These are phyloP conservation scores for Blastocystis sp. DNA, from an alignment of 352 stramenopile genomes.

Conservation along the genomic window DNA sequence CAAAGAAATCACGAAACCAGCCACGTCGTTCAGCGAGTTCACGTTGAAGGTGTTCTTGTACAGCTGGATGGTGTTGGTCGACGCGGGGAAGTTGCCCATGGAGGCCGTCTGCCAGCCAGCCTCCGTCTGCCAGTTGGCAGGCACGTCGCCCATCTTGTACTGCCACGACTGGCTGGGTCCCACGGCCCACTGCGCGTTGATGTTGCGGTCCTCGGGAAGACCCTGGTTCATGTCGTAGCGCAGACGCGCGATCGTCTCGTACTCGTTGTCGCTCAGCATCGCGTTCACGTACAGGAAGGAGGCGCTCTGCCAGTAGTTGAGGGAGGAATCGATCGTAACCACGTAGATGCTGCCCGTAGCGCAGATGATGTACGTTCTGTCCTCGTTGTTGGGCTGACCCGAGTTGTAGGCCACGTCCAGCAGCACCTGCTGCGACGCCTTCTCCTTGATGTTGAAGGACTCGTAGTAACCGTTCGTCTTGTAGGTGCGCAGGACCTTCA, in stretches of 20 bases:
- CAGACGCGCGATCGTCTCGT: constrained; percentile 3
- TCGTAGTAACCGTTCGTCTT: neutral
- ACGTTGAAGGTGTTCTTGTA: constrained; percentile 58
- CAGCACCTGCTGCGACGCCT: neutral
- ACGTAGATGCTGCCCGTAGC: neutral
- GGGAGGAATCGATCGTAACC: neutral
- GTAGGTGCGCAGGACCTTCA: constrained; percentile 21
- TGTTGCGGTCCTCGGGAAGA: neutral
- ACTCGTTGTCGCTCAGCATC: constrained; percentile 2
- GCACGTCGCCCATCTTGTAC: constrained; percentile 27
- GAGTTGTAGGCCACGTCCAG: neutral
- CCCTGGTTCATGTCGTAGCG: constrained; percentile 16
- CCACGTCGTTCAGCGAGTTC: neutral
- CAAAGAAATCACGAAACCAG: constrained; percentile 9
- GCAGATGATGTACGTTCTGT: neutral
- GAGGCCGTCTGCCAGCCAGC: constrained; percentile 18
- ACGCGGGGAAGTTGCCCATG: constrained; percentile 7
- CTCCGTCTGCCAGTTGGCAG: constrained; percentile 19
- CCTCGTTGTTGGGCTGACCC: neutral
- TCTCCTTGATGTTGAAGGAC: constrained; percentile 3
- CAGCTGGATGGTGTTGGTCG: constrained; percentile 27
- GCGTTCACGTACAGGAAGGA: constrained; percentile 40
- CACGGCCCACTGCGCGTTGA: constrained; percentile 27
- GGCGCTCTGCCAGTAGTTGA: neutral
- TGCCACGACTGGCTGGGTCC: neutral